Evolutionary conservation across 2,329 filamentous ascomycete genomes (phyloP), one percentile per base, ranked within the genome.

Genomic region (Malbranchea zuffiana): DNA sequence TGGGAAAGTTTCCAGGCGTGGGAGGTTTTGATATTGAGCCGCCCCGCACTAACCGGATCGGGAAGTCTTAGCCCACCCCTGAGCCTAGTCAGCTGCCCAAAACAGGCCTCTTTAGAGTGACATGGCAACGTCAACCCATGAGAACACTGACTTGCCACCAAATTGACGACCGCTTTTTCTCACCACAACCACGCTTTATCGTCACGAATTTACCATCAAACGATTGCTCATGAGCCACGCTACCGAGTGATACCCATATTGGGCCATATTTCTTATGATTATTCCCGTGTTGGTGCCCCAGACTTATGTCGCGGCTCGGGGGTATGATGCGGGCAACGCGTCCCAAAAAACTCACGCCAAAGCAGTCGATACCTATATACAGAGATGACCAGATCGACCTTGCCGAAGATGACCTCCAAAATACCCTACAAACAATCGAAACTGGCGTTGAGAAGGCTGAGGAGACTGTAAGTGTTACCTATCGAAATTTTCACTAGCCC

Each of bases 401-500:
- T 54, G 76, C 86, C 63, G 93, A 95, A 62, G 84, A 93, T 65
- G 75, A 79, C 48, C 75, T 82, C 53, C 78, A 88, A 58, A 82
- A 81, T 50, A 80, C 81, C 59, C 83, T 75, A 68, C 77, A 71
- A 66, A 84, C 80, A 55, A 85, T 95, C 58, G 86, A 90, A 58
- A 95, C 87, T 49, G 90, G 90, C 63, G 90, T 98, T 52, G 90
- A 98, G 65, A 87, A 93, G 60, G 83, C 79, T 47, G 90, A 98
- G 66, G 87, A 96, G 75, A 88, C 88, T 68, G 90, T 95, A 65
- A 77, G 86, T 83, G 49, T 46, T 52, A 50, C 56, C 49, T 51
- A 50, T 49, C 48, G 50, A 37, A 43, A 27, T 40, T 43, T 43
- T 43, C 41, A 40, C 49, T 48, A 44, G 45, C 47, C 55, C 52